Percentiles rank a stretch among this genome's conserved stretches.
phyloP scores from a whole-genome alignment of 2,329 filamentous ascomycete species.

The Neurospora crassa region DNA sequence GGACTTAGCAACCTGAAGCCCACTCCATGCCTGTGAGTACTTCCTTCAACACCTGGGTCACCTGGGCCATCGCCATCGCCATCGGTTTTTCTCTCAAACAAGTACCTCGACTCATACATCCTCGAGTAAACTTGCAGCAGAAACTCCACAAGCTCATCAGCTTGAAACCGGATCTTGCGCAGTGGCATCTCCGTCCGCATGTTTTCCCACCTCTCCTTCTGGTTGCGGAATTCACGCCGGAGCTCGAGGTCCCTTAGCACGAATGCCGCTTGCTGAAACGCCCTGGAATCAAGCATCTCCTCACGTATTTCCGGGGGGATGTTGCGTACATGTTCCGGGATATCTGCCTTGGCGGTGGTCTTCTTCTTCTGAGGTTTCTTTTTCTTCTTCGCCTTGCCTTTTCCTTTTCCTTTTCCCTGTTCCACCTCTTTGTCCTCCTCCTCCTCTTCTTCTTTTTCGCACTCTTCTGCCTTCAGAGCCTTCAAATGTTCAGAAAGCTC shows the following conservation, averaged over 20 bases:
- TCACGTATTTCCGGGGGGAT: neutral
- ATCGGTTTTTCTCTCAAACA: neutral
- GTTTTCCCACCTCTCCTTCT: neutral
- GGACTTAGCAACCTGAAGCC: neutral
- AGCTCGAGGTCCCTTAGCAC: neutral
- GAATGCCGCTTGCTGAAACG: neutral
- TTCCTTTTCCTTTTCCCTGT: neutral
- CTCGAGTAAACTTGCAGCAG: neutral
- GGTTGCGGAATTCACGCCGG: neutral
- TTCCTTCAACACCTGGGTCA: neutral
- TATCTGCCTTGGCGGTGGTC: neutral
- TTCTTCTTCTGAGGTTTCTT: neutral
- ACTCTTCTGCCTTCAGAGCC: neutral
- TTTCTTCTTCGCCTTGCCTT: neutral
- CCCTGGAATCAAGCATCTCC: neutral
- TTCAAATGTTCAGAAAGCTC: neutral
- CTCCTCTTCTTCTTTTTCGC: neutral
- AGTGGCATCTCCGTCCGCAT: neutral
- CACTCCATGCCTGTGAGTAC: neutral
- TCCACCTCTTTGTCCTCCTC: neutral
- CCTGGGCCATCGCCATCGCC: neutral
- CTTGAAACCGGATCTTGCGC: neutral
- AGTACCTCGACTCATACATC: neutral
- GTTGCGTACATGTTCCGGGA: neutral
- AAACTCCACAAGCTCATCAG: neutral